phyloP scores from a whole-genome alignment of 768 basidiomycete genomes.

The Stropharia rugosoannulata region DNA sequence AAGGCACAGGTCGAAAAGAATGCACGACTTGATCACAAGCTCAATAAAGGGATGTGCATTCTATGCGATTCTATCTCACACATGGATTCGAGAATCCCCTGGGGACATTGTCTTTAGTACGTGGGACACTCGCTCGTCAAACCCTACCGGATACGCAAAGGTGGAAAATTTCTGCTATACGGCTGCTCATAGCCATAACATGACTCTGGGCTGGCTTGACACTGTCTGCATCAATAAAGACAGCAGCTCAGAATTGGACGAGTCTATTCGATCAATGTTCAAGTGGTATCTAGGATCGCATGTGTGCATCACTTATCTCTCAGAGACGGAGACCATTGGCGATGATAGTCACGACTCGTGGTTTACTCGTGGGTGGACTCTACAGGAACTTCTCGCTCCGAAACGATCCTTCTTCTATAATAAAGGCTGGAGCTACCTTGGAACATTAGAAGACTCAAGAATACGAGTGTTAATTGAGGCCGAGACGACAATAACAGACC shows the following conservation, averaged over 20 bases:
- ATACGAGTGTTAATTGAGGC: slow-evolving; percentile 1
- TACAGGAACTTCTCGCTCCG: slow-evolving; percentile 15
- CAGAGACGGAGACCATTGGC: slow-evolving; percentile 4
- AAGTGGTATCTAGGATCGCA: slow-evolving; percentile 10
- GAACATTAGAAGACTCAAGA: neutral
- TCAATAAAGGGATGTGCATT: neutral
- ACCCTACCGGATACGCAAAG: too few relatives aligned
- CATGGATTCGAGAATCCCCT: neutral
- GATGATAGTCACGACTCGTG: slow-evolving; percentile 5
- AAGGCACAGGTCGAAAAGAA: neutral
- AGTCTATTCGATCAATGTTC: slow-evolving; percentile 16
- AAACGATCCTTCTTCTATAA: slow-evolving; percentile 4
- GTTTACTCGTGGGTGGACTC: slow-evolving; percentile 17
- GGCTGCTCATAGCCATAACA: too few relatives aligned
- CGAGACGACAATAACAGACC: slow-evolving; percentile 3
- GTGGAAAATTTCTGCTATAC: too few relatives aligned
- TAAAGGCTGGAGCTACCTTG: slow-evolving; percentile 3
- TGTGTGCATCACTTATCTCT: slow-evolving; percentile 10
- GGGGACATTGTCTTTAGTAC: neutral
- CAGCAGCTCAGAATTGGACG: slow-evolving; percentile 7
- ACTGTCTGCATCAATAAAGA: too few relatives aligned
- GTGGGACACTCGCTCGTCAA: neutral
- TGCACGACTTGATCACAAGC: neutral
- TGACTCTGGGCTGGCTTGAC: too few relatives aligned
- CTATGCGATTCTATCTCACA: neutral